Percentiles rank a stretch among this genome's conserved stretches.
Conservation (phyloP, 2,329 filamentous ascomycete species). For the Alternaria sp. region DNA sequence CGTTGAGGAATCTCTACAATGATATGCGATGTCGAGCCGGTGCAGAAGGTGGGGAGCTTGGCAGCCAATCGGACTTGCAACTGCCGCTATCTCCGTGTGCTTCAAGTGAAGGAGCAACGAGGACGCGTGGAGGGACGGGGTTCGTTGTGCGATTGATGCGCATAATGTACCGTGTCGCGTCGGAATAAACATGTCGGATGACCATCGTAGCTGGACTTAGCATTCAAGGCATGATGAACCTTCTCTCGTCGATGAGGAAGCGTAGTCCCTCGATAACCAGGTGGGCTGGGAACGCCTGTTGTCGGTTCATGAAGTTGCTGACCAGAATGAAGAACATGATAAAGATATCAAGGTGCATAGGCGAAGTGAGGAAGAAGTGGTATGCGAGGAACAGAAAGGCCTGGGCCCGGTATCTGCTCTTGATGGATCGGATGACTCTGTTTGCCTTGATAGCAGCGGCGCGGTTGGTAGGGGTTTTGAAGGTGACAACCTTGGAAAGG, state of each 20-base stretch:
- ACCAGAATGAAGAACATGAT: conserved; percentile 47
- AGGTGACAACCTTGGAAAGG: conserved; percentile 25
- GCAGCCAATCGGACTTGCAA: conserved; percentile 42
- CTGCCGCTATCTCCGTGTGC: conserved; percentile 24
- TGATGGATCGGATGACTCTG: conserved; percentile 40
- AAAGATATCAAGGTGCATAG: conserved; percentile 43
- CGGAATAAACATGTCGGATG: background rate
- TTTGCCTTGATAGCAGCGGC: conserved; percentile 33
- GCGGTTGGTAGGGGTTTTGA: conserved; percentile 21
- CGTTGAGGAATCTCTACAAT: conserved; percentile 18
- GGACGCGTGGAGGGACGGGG: background rate
- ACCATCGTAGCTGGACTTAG: background rate
- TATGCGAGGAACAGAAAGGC: conserved; percentile 45
- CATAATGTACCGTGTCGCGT: background rate
- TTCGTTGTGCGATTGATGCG: background rate
- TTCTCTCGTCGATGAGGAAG: conserved; percentile 38
- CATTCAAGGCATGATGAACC: conserved; percentile 33
- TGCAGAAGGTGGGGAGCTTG: conserved; percentile 33
- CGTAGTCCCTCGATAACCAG: conserved; percentile 36
- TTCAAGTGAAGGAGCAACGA: conserved; percentile 13
- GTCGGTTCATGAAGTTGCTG: conserved; percentile 48
- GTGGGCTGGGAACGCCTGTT: conserved; percentile 39
- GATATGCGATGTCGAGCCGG: conserved; percentile 22
- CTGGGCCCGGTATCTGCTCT: conserved; percentile 40
- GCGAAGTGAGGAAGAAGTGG: conserved; percentile 45